Base-by-base conservation (phyloP, 805 yeast species). In the Hanseniaspora singularis region DNA sequence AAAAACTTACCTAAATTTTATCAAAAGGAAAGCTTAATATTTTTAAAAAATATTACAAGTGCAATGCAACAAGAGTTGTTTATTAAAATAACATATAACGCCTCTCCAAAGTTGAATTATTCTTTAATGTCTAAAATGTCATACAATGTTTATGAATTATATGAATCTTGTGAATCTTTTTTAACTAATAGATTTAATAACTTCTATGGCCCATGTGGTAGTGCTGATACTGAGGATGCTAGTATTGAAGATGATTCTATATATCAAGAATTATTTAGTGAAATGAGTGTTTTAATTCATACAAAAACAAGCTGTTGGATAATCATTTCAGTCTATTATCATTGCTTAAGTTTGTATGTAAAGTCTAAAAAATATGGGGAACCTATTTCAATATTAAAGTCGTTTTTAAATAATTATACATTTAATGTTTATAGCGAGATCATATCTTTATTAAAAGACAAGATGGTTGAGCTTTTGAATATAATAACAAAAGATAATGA, bases 401-500 rank as follows among this genome's bases (percentile, higher is more conserved):
- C 70, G 23, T 77, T 94, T 0, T 55, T 64, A 5, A 71, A 69
- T 3, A 58, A 38, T 12, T 45, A 38, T 16, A 14, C 30, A 3
- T 40, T 36, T 10, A 64, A n/a, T 51, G 57, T 40, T 38, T 52
- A 55, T n/a, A 62, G 64, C 1, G 61, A 54, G 26, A 69, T 67
- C 42, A 57, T 57, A 31, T 62, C 61, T 18, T 51, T 55, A 1
- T 57, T 63, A 33, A 59, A 62, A 33, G 58, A 63, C 2, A 48
- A 62, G 3, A 51, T 61, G 4, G 70, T 67, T 15, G 62, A 60
- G 14, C 66, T 69, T 40, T 51, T 66, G 12, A 60, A 59, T 23
- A 54, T 61, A 2, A 54, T 84, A 54, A 77, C 72, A 22, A 86
- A 82, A 53, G 97, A 89, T 57, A 89, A 89, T 57, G 96, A 89